Evolutionary conservation across 495 filamentous ascomycete species (phyloP), one percentile per base, ranked within the genome.

Genomic region (Aspergillus sclerotiicarbonarius): DNA sequence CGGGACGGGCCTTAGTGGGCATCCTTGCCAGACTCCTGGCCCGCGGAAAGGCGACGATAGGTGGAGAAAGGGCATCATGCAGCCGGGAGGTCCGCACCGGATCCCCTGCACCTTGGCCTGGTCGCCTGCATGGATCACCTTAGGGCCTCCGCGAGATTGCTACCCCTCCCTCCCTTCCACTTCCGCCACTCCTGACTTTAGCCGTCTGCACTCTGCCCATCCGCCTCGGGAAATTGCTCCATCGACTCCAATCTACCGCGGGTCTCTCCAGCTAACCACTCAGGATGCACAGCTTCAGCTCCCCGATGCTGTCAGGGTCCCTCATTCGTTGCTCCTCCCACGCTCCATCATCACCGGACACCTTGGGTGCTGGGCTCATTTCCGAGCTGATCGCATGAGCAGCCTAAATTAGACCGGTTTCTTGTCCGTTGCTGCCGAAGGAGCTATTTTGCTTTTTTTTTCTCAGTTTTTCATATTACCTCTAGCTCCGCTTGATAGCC

Each of bases 171-270:
- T 25, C 35, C 21, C n/a, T n/a, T n/a, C n/a, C n/a, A n/a, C n/a
- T n/a, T 35, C 49, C 53, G 25, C 21, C 31, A 53, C 6, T 29
- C 47, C 32, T 37, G 29, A 51, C 56, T 61, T 61, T 61, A 61
- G 31, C 59, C 59, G 58, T 47, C 13, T 20, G 53, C 56, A 37
- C n/a, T 61, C 51, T 13, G 15, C 20, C 53, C 20, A 29, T 32
- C 16, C 31, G 31, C 16, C 29, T 45, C 44, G 49, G 45, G 45
- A 33, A 45, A 54, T 21, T 45, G 44, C 19, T 21, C 10, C 5
- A 18, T 46, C 44, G 9, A 46, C 44, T 20, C 25, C 44, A 46
- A 46, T 46, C 16, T 46, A 46, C 25, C 25, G 8, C 41, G 39
- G 39, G 10, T 25, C 33, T n/a, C 15, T 25, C 9, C 19, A 15